Base-by-base conservation (phyloP, 306 rosid genomes). In the Prunus campanulata region DNA sequence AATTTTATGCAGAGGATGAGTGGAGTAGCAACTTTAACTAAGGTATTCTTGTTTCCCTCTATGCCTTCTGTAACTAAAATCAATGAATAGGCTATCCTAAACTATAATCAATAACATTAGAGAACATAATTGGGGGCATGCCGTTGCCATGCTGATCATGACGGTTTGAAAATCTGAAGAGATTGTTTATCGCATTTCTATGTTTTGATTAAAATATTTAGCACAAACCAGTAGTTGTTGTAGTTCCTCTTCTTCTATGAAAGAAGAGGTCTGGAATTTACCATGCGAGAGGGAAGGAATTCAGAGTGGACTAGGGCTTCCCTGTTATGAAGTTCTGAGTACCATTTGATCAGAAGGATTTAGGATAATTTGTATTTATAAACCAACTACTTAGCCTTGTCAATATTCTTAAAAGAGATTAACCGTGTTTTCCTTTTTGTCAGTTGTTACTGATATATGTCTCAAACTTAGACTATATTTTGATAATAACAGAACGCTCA, bases 1-100 rank as follows among this genome's bases (percentile, higher is more conserved):
- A 94, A 94, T 87, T 92, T 94, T 82, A 94, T 92, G 97, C 97
- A 94, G 86, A 90, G 95, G 84, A 90, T 94, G 98, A 94, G 98
- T 79, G 95, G 97, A 80, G 90, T 94, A 79, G 98, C 98, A 72
- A 92, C 98, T 82, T 83, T 90, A 60, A 90, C 96, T 24, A 92
- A 92, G 95, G 97, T 94, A 75, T 20, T 44, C 2, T 66, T 81
- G 35, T 72, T 77, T 78, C 47, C 54, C 74, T 59, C 42, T 62
- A 47, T 80, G 11, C 39, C 60, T 64, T 70, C 47, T 70, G 15
- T 3, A 8, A 15, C 3, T 18, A 8, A 63, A 50, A 78, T 46
- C 42, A 27, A 50, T 49, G 64, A 14, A 4, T 64, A 14, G 12
- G 50, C 18, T 25, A 4, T 39, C 29, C 18, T 70, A 70, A 18